Base-by-base conservation (phyloP, 2,329 filamentous ascomycete species). In the Botrytis hyacinthi region DNA sequence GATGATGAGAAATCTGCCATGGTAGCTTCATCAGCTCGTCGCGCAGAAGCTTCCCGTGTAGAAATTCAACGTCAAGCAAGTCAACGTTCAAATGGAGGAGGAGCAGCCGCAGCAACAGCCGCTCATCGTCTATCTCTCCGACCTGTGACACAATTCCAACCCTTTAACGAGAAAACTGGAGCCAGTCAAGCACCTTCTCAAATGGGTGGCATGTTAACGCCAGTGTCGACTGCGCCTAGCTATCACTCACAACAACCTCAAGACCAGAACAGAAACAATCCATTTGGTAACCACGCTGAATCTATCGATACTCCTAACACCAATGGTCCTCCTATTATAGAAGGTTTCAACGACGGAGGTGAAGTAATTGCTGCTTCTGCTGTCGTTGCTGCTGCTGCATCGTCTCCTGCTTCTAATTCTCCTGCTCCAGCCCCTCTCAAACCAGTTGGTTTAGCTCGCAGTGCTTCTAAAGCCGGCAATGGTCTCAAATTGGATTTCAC, bases 71-170 rank as follows among this genome's bases (percentile, higher is more conserved):
- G n/a, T 26, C 10, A 44, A 35, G 51, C 51, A 35, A 70, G 48
- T 46, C 67, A 60, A 60, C 75, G 71, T 29, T 48, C 76, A 71
- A 74, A 76, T 37, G 77, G 74, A 54, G 73, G 76, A 48, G 76
- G 78, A 75, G 68, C 76, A 76, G 85, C 77, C 29, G 66, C 76
- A 44, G 87, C 84, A 48, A 91, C 76, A 42, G 87, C 84, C 44
- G 91, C 94, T 62, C 94, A 94, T n/a, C 91, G 91, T 75, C 87
- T 98, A 75, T 97, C 93, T 80, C 76, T 97, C 71, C 91, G 94
- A 68, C 94, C 94, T 4, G 88, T 96, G 67, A 95, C 93, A 59
- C 90, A 96, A 79, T 95, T 97, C 83, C 86, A 93, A 57, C 92
- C 93, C 8, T 90, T 89, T 79, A 87, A 84, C 12, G 86, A 48